phyloP scores from a whole-genome alignment of 2,329 filamentous ascomycete species.

The Xylaria sp. region DNA sequence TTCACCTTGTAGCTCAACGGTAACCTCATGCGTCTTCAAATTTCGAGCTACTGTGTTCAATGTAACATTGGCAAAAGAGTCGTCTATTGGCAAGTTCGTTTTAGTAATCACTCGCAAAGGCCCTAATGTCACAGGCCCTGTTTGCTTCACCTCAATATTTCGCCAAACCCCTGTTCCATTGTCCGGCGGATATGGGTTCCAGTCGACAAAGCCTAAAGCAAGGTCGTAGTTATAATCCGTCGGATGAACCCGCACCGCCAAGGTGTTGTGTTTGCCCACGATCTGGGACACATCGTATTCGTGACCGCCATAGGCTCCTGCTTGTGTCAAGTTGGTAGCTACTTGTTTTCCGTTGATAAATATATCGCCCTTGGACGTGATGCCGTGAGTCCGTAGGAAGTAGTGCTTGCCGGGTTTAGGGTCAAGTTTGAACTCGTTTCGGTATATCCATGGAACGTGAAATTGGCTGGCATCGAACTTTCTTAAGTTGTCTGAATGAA shows the following conservation, averaged over 20 bases:
- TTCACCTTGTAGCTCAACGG: slow-evolving; percentile 49
- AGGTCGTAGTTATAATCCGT: slow-evolving; percentile 69
- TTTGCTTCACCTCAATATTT: slow-evolving; percentile 64
- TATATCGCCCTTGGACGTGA: slow-evolving; percentile 68
- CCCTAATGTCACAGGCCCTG: slow-evolving; percentile 59
- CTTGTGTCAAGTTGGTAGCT: slow-evolving; percentile 59
- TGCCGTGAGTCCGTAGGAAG: slow-evolving; percentile 66
- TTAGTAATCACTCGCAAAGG: slow-evolving; percentile 58
- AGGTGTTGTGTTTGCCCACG: slow-evolving; percentile 55
- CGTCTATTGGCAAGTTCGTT: slow-evolving; percentile 47
- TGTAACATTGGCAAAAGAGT: slow-evolving; percentile 50
- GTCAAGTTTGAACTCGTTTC: slow-evolving; percentile 60
- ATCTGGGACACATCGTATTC: slow-evolving; percentile 64
- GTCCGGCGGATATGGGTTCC: slow-evolving; percentile 70
- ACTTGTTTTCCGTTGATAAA: slow-evolving; percentile 66
- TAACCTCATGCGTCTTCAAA: slow-evolving; percentile 53
- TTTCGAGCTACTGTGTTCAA: slow-evolving; percentile 54
- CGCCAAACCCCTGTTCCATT: slow-evolving; percentile 73
- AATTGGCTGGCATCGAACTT: slow-evolving; percentile 59
- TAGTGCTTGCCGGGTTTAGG: slow-evolving; percentile 54
- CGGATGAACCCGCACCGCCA: slow-evolving; percentile 65
- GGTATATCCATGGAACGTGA: slow-evolving; percentile 66
- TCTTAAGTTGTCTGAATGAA: slow-evolving; percentile 62
- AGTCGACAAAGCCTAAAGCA: slow-evolving; percentile 68
- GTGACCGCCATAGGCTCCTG: slow-evolving; percentile 66